Conservation (phyloP, 1,284 basidiomycete genomes). For the Bondarzewia mesenterica region DNA sequence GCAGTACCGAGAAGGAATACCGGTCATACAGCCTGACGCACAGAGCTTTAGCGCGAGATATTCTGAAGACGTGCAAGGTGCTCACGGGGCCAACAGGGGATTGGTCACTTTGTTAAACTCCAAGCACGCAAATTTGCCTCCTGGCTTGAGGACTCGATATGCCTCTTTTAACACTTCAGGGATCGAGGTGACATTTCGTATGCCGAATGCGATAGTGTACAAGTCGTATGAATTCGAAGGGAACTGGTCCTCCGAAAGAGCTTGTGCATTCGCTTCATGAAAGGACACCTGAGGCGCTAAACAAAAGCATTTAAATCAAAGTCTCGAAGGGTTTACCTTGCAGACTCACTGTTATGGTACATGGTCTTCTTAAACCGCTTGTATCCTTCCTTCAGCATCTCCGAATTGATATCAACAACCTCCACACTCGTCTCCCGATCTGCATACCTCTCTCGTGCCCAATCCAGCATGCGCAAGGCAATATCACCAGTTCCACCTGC, state of each 20-base stretch:
- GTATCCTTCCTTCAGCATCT: constrained; percentile 93
- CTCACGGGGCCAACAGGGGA: constrained; percentile 70
- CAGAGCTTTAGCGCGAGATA: not conserved
- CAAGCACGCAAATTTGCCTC: constrained; percentile 91
- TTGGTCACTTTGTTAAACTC: constrained; percentile 96
- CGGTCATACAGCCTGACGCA: constrained; percentile 77
- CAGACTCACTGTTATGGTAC: constrained; percentile 85
- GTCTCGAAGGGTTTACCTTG: not conserved
- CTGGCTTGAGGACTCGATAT: constrained; percentile 91
- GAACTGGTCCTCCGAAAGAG: constrained; percentile 60
- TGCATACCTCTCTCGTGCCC: constrained; percentile 82
- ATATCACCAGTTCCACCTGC: constrained; percentile 99
- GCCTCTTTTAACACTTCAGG: constrained; percentile 87
- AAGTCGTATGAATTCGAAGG: constrained; percentile 83
- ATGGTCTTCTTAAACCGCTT: constrained; percentile 91
- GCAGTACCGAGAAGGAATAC: constrained; percentile 96
- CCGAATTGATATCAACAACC: constrained; percentile 90
- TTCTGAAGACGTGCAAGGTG: constrained; percentile 33
- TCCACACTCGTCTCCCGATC: constrained; percentile 87
- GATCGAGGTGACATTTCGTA: constrained; percentile 95
- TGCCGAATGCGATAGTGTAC: constrained; percentile 99
- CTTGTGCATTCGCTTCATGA: constrained; percentile 90
- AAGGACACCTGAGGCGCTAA: constrained; percentile 91
- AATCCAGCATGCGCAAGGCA: constrained; percentile 88
- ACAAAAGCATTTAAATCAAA: constrained; percentile 12